Evolutionary conservation across 1,284 basidiomycete genomes (phyloP).

Genomic region (Naganishia albida): DNA sequence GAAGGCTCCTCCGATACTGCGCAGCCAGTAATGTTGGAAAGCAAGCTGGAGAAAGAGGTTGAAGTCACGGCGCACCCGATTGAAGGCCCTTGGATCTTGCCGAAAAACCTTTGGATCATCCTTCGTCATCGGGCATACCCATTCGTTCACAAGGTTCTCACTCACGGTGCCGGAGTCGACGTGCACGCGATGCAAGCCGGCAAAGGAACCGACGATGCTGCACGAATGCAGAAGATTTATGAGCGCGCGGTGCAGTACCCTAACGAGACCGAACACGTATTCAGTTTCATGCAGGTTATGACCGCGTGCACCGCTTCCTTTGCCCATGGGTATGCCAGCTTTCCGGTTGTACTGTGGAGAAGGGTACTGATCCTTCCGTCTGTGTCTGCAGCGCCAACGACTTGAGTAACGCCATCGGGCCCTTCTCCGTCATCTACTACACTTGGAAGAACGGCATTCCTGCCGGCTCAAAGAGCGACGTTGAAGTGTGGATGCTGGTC

Average conservation of each 20-base stretch:
- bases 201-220: constrained; percentile 41
- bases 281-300: constrained; percentile 58
- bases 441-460: constrained; percentile 51
- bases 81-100: constrained; percentile 46
- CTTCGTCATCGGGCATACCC: constrained; percentile 48
- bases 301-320: constrained; percentile 59
- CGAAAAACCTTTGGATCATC: constrained; percentile 55
- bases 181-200: constrained; percentile 52
- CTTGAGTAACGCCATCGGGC: constrained; percentile 51
- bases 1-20: constrained; percentile 10
- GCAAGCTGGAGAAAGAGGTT: constrained; percentile 24
- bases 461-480: constrained; percentile 34
- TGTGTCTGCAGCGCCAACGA: constrained; percentile 46
- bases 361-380: background rate
- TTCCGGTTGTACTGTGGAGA: background rate
- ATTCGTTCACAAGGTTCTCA: constrained; percentile 36
- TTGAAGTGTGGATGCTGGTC: constrained; percentile 56
- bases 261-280: constrained; percentile 58
- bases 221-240: constrained; percentile 53
- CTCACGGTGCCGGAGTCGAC: constrained; percentile 49
- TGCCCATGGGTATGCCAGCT: constrained; percentile 50
- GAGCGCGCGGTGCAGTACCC: constrained; percentile 54
- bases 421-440: constrained; percentile 52
- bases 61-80: constrained; percentile 33
- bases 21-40: constrained; percentile 20